These are phyloP conservation scores for Ustilago vetiveriae DNA, from an alignment of 1,284 basidiomycete genomes.

Conservation along the genomic window DNA sequence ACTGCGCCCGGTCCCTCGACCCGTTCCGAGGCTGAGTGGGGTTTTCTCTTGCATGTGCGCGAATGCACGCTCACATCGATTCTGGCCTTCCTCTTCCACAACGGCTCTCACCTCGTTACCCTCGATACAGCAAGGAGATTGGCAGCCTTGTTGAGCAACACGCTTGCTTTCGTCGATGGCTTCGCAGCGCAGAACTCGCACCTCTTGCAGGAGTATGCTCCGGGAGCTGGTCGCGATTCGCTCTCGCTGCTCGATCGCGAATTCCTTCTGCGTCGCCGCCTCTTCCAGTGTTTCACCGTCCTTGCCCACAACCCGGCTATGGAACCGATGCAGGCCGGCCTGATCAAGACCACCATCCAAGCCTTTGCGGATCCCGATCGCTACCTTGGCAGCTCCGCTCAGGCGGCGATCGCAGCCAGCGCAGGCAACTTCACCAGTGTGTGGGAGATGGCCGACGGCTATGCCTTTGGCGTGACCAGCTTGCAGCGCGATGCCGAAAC, in stretches of 20 bases:
- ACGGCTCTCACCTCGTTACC: slow-evolving; percentile 77
- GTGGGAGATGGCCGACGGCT: slow-evolving; percentile 88
- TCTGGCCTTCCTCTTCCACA: slow-evolving; percentile 82
- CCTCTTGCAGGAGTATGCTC: slow-evolving; percentile 47
- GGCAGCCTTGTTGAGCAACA: slow-evolving; percentile 85
- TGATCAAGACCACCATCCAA: slow-evolving; percentile 85
- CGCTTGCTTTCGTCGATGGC: slow-evolving; percentile 83
- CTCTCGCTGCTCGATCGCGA: slow-evolving; percentile 81
- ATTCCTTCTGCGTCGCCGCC: slow-evolving; percentile 80
- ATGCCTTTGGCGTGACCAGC: slow-evolving; percentile 89
- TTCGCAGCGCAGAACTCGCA: slow-evolving; percentile 69
- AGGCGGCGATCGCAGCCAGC: slow-evolving; percentile 90
- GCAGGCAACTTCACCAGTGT: slow-evolving; percentile 84
- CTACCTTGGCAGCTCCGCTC: slow-evolving; percentile 80
- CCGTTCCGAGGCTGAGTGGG: slow-evolving; percentile 77
- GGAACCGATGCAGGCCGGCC: slow-evolving; percentile 78
- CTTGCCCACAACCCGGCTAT: slow-evolving; percentile 82
- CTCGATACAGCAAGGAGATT: slow-evolving; percentile 89
- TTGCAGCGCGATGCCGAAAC: slow-evolving; percentile 68
- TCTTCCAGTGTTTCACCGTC: slow-evolving; percentile 87
- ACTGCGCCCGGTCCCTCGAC: slow-evolving; percentile 75
- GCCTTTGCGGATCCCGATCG: slow-evolving; percentile 82
- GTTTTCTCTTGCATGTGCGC: slow-evolving; percentile 87
- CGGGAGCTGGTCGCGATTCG: slow-evolving; percentile 64
- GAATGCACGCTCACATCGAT: slow-evolving; percentile 90